Percentiles rank a stretch among this genome's conserved stretches.
These are phyloP conservation scores for Paraphaeosphaeria minitans DNA, from an alignment of 2,329 filamentous ascomycete genomes.

Conservation along the genomic window DNA sequence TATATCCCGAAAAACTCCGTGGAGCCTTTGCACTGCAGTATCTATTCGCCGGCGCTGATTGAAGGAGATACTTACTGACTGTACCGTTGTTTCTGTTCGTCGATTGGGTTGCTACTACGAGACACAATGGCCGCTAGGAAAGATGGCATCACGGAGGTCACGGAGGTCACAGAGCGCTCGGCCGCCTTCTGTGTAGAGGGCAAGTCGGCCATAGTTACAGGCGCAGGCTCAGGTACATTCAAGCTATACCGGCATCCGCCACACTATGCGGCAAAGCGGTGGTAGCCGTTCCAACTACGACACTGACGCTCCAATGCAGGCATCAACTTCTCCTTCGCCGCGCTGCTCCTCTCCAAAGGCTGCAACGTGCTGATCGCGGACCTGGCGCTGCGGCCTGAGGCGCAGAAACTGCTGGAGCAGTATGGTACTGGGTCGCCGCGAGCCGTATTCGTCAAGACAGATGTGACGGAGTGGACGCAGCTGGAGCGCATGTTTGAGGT, in stretches of 20 bases:
- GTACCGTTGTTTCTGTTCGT: too few species aligned
- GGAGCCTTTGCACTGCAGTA: too few species aligned
- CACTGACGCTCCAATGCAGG: slow-evolving; percentile 35
- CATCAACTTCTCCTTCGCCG: slow-evolving; percentile 55
- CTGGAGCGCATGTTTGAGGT: slow-evolving; percentile 41
- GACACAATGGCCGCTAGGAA: background rate
- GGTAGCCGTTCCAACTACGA: too few species aligned
- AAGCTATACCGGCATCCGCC: too few species aligned
- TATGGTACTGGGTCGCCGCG: slow-evolving; percentile 33
- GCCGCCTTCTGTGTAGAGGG: slow-evolving; percentile 47
- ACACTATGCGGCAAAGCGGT: too few species aligned
- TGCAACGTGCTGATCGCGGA: slow-evolving; percentile 58
- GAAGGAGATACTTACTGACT: too few species aligned
- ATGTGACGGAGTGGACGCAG: slow-evolving; percentile 47
- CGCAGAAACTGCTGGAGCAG: slow-evolving; percentile 49
- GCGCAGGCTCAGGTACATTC: slow-evolving; percentile 48
- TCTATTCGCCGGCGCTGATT: too few species aligned
- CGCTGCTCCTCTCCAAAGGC: slow-evolving; percentile 50
- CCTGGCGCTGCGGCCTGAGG: slow-evolving; percentile 54
- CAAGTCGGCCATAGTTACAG: slow-evolving; percentile 56
- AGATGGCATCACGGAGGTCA: slow-evolving; percentile 13
- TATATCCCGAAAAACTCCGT: too few species aligned
- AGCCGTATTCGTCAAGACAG: slow-evolving; percentile 52
- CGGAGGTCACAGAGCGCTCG: slow-evolving; percentile 8
- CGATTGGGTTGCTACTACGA: too few species aligned